Percentiles rank a stretch among this genome's conserved stretches.
Conservation (phyloP, 2,329 filamentous ascomycete species). For the Calonectria honghensis region DNA sequence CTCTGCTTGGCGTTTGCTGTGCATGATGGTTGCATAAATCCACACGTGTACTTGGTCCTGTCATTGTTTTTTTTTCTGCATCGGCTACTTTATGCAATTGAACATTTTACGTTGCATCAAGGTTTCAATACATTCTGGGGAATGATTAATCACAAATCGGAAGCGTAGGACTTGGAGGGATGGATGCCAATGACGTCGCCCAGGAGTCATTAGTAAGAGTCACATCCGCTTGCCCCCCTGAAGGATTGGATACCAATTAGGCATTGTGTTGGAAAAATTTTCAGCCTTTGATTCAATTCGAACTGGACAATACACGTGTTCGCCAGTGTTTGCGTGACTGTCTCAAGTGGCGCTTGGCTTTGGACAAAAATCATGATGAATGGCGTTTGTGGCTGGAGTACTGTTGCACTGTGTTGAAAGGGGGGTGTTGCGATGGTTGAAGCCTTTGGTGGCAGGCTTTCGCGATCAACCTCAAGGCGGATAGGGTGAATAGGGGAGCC, state of each 20-base stretch:
- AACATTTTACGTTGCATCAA: constrained; percentile 10
- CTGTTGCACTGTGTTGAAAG: constrained; percentile 4
- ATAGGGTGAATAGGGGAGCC: not conserved
- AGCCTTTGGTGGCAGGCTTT: not conserved
- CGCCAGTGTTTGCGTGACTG: not conserved
- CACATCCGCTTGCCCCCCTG: constrained; percentile 13
- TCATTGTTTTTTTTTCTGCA: constrained; percentile 4
- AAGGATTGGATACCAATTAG: constrained; percentile 17
- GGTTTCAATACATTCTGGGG: constrained; percentile 10
- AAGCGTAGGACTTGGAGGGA: constrained; percentile 12
- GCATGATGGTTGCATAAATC: constrained; percentile 13
- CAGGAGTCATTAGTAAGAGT: constrained; percentile 19
- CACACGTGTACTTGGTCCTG: not conserved
- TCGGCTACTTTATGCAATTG: constrained; percentile 10
- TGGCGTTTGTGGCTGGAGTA: constrained; percentile 14
- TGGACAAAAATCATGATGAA: not conserved
- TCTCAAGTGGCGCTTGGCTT: constrained; percentile 25
- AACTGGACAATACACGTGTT: constrained; percentile 17
- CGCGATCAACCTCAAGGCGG: too few relatives aligned
- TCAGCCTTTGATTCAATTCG: constrained; percentile 10
- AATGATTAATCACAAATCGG: constrained; percentile 18
- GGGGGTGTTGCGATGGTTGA: not conserved
- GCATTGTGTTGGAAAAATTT: not conserved
- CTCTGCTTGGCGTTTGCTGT: constrained; percentile 6
- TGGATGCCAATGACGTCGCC: constrained; percentile 16